Base-by-base conservation (phyloP, 306 rosid genomes). In the Inga oerstediana region DNA sequence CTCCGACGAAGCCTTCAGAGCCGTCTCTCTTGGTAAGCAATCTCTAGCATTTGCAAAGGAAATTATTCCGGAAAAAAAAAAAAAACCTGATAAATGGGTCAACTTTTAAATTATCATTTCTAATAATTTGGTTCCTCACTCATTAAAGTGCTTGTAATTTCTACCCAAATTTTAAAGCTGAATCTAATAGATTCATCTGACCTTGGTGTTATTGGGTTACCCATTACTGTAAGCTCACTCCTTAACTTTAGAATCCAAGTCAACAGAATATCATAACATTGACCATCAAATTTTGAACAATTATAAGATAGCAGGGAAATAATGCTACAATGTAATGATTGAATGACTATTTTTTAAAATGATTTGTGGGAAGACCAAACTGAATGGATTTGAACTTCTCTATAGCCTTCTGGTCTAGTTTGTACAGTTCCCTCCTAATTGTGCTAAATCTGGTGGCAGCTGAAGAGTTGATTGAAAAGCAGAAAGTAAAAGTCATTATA, bases 401-500 rank as follows among this genome's bases (percentile, higher is more conserved):
- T 22, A 5, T 30, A 12, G 67, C 34, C 19, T 64, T 64, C 19
- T 64, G 39, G 70, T 64, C 13, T 62, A 27, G 16, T 62, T 64
- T 64, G 19, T 64, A 24, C 17, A 13, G 19, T 27, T 13, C 52
- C 48, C 46, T 37, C 13, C 37, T 71, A 10, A 70, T 4, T 70
- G 19, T 70, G 30, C 32, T 45, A 72, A 72, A 72, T 32, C 35
- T 78, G 77, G 91, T 66, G 79, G 90, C 83, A 90, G 96, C 82
- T 81, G 81, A 88, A 85, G 84, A 87, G 22, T 75, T 90, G 84
- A 88, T 88, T 10, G 82, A 72, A 56, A 74, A 5, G 4, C 64
- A 84, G 75, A 84, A 81, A 41, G 90, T 81, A 45, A 30, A 90
- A 46, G 90, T 83, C 58, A 79, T 92, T 65, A 82, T 90, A 48